These are phyloP conservation scores for Acorus calamus DNA, from an alignment of 106 monocot species.

Conservation along the genomic window DNA sequence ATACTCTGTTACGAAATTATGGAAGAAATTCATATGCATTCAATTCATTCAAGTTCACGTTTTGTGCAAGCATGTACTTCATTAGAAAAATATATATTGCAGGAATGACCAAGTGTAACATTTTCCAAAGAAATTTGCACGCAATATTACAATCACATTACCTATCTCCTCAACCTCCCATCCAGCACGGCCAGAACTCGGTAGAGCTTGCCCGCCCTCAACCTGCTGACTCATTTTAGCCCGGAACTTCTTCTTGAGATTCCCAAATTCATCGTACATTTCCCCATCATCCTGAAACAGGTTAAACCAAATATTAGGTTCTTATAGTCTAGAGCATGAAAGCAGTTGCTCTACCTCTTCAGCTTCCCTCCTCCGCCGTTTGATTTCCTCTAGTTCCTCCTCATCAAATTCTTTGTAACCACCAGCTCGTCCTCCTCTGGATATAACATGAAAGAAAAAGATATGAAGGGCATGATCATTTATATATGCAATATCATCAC, in stretches of 20 bases:
- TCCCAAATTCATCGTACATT: constrained; percentile 99
- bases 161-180: constrained; percentile 94
- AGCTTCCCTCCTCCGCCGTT: constrained; percentile 73
- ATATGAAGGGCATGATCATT: not conserved
- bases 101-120: no score
- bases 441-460: not conserved
- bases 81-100: no score
- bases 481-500: no score
- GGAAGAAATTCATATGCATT: no score
- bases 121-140: not conserved
- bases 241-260: constrained; percentile 97
- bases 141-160: constrained; percentile 9
- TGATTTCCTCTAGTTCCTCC: constrained; percentile 94
- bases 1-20: no score
- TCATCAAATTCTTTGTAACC: constrained; percentile 98
- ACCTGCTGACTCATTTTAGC: constrained; percentile 58
- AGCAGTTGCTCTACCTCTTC: constrained; percentile 44
- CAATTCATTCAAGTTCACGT: no score
- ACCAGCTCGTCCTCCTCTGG: constrained; percentile 86
- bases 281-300: constrained; percentile 89
- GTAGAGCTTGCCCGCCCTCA: constrained; percentile 38
- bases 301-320: not conserved
- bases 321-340: not conserved
- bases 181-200: constrained; percentile 91
- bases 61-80: no score